Conservation (phyloP, 805 yeast species). For the Yamadazyma scolyti region DNA sequence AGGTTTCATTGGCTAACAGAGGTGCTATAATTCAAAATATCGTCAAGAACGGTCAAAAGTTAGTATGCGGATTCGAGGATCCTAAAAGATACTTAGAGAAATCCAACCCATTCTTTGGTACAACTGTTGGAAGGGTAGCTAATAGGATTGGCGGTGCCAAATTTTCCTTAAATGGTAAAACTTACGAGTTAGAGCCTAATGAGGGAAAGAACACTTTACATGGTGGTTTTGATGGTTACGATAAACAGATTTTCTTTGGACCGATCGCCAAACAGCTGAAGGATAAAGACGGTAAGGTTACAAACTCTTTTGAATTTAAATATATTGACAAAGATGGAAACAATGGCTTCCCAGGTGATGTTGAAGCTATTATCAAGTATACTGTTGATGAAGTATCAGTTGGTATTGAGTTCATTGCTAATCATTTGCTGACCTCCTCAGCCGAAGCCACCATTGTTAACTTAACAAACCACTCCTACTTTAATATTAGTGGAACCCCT, state of each 20-base stretch:
- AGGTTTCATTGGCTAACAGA: conserved; percentile 43
- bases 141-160: conserved; percentile 51
- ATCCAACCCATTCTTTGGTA: conserved; percentile 54
- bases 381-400: conserved; percentile 37
- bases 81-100: conserved; percentile 24
- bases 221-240: conserved; percentile 53
- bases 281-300: conserved; percentile 24
- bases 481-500: conserved; percentile 38
- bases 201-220: conserved; percentile 45
- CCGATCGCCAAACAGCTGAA: conserved; percentile 42
- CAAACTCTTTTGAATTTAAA: conserved; percentile 28
- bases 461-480: conserved; percentile 63
- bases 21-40: conserved; percentile 51
- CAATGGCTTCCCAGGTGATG: conserved; percentile 61
- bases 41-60: conserved; percentile 32
- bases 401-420: conserved; percentile 44
- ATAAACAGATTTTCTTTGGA: conserved; percentile 48
- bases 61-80: conserved; percentile 37
- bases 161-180: conserved; percentile 37
- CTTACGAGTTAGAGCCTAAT: conserved; percentile 40
- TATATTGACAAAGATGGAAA: conserved; percentile 44
- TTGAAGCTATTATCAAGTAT: conserved; percentile 45
- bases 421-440: conserved; percentile 26
- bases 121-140: conserved; percentile 64
- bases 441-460: conserved; percentile 48